Evolutionary conservation across 2,329 filamentous ascomycete genomes (phyloP).

Genomic region (Canariomyces notabilis): DNA sequence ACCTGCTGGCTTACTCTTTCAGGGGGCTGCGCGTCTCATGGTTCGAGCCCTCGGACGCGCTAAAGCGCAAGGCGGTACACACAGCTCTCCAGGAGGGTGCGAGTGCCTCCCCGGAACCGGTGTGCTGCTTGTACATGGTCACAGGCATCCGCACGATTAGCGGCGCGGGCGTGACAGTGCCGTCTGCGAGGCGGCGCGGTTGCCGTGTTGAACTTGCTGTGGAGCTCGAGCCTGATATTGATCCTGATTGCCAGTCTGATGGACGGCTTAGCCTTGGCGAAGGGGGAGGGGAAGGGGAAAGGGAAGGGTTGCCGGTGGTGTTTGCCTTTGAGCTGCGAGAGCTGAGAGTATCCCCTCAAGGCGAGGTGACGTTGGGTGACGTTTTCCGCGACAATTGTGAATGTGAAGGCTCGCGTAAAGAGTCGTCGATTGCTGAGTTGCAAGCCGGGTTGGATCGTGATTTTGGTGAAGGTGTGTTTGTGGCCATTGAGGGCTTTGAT

Average conservation of each 20-base stretch:
- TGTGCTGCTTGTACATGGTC: slow-evolving; percentile 17
- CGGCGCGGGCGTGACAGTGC: slow-evolving; percentile 10
- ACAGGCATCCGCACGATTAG: slow-evolving; percentile 11
- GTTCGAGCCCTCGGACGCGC: slow-evolving; percentile 4
- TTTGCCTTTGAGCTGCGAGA: slow-evolving; percentile 13
- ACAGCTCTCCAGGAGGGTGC: slow-evolving; percentile 4
- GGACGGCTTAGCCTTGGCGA: no score
- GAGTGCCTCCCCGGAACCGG: slow-evolving; percentile 1
- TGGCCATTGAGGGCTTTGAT: slow-evolving; percentile 10
- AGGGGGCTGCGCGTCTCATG: not conserved
- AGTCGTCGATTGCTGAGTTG: not conserved
- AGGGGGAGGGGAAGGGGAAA: not conserved
- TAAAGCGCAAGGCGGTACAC: slow-evolving; percentile 9
- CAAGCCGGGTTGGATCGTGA: slow-evolving; percentile 9
- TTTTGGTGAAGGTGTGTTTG: slow-evolving; percentile 13
- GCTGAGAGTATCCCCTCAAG: slow-evolving; percentile 2
- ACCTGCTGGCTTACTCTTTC: slow-evolving; percentile 9
- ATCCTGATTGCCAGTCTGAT: no score
- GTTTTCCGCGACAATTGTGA: no score
- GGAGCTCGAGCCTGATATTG: not conserved
- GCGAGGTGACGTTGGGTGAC: not conserved
- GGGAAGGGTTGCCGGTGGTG: not conserved
- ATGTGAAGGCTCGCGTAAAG: no score
- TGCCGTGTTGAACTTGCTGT: slow-evolving; percentile 11
- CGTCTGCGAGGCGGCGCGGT: slow-evolving; percentile 4